Conservation (phyloP, 371 early-diverging fungal species). For the Mucor circinelloides region DNA sequence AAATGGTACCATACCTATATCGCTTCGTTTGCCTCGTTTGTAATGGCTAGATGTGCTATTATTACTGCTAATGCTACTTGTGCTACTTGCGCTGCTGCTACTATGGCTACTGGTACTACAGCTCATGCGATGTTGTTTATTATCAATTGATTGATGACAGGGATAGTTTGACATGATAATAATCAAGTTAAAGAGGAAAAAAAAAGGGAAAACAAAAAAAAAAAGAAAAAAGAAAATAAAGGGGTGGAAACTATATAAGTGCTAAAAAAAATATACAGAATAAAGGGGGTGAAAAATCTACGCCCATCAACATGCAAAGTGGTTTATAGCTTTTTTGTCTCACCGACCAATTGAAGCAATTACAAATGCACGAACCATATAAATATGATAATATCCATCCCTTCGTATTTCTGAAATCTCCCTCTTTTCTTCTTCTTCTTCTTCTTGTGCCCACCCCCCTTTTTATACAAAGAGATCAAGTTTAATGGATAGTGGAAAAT, state of each 20-base stretch:
- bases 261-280: neutral
- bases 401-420: neutral
- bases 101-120: neutral
- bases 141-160: conserved; percentile 1
- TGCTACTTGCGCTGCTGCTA: neutral
- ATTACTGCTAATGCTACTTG: conserved; percentile 1
- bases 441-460: neutral
- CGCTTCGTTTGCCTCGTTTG: neutral
- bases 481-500: conserved; percentile 10
- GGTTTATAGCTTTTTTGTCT: neutral
- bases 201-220: neutral
- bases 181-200: neutral
- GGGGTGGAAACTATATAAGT: neutral
- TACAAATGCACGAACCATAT: conserved; percentile 3
- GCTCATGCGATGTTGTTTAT: neutral
- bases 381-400: neutral
- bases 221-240: conserved; percentile 4
- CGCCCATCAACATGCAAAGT: conserved; percentile 5
- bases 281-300: neutral
- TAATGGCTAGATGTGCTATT: neutral
- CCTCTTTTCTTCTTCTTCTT: neutral
- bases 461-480: neutral
- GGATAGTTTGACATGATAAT: conserved; percentile 2
- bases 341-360: conserved; percentile 2
- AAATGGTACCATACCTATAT: neutral